Evolutionary conservation across 768 basidiomycete species (phyloP), one percentile per base, ranked within the genome.

Genomic region (Agaricus subrufescens): DNA sequence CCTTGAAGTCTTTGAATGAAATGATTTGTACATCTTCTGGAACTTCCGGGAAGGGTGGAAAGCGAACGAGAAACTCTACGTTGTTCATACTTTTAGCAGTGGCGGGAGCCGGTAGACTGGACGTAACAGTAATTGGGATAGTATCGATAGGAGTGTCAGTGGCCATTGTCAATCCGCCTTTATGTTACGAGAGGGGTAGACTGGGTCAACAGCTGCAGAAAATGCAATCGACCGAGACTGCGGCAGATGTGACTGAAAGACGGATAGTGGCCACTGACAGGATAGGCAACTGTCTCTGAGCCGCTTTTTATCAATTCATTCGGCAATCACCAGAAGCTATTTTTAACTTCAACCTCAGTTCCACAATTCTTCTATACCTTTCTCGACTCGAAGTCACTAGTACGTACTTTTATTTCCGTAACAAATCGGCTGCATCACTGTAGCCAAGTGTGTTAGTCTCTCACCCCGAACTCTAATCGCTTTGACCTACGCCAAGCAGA

Each of bases 41-140:
- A 0, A 60, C 46, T 2, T 44, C 12, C 6, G 82, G 81, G 60
- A 82, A 83, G 0, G 81, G 80, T 1, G 81, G 81, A 55, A 81
- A 82, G 1, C 59, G 69, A 31, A 74, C 39, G 39, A 62, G 43
- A 40, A 27, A 56, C n/a, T 50, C 48, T 19, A 49, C 50, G 23
- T 39, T 56, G 30, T 50, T 56, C 14, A 26, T 19, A 47, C 46
- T 47, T 46, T 19, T 47, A 11, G 45, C 37, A 15, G 37, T 54
- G 23, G 37, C 12, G n/a, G 44, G 52, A 25, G 45, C 23, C 12
- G 52, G 44, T 34, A 29, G 52, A 38, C 23, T 53, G 19, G 31
- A 27, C 8, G 52, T 53, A 15, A 49, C 27, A 29, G 47, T 55
- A 23, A 49, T 19, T n/a, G 46, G 27, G 29, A 40, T 29, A 31